Conservation (phyloP, 805 yeast genomes). For the Kodamaea neixiangensis region DNA sequence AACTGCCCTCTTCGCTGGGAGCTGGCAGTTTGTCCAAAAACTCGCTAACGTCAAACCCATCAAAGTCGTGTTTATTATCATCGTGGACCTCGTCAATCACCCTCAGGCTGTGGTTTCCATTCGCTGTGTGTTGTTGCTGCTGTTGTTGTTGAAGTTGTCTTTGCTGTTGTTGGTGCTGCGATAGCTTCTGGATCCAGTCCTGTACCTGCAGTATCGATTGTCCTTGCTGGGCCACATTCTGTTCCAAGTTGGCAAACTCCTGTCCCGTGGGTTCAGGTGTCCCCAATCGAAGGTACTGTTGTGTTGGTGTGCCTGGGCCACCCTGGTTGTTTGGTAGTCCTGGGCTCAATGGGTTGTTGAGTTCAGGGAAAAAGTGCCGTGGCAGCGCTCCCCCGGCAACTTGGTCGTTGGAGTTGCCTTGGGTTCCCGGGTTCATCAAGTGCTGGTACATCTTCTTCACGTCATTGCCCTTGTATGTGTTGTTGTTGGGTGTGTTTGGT, state of each 20-base stretch:
- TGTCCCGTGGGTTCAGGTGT: constrained; percentile 9
- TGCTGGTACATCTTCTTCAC: constrained; percentile 36
- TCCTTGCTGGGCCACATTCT: constrained; percentile 50
- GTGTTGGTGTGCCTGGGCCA: constrained; percentile 9
- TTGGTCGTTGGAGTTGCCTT: constrained; percentile 6
- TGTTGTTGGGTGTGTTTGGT: constrained; percentile 11
- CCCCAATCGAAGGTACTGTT: constrained; percentile 12
- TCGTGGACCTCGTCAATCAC: constrained; percentile 13
- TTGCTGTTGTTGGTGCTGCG: constrained; percentile 18
- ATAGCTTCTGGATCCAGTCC: constrained; percentile 51
- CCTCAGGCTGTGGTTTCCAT: background rate
- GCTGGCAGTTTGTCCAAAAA: constrained; percentile 40
- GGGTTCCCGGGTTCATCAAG: constrained; percentile 24
- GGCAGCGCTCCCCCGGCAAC: constrained; percentile 24
- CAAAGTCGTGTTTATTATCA: constrained; percentile 11
- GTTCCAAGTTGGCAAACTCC: constrained; percentile 42
- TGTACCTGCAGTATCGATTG: constrained; percentile 56
- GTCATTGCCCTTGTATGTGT: constrained; percentile 6
- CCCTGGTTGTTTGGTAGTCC: constrained; percentile 8
- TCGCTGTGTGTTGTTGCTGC: constrained; percentile 43
- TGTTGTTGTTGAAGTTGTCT: constrained; percentile 53
- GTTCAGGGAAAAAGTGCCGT: constrained; percentile 35
- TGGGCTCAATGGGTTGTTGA: constrained; percentile 17
- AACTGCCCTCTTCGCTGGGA: background rate
- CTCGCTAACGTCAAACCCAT: constrained; percentile 46